Percentiles rank a stretch among this genome's conserved stretches.
Evolutionary conservation across 1,139 yeast genomes (phyloP).

Genomic region (Spathaspora sp.): DNA sequence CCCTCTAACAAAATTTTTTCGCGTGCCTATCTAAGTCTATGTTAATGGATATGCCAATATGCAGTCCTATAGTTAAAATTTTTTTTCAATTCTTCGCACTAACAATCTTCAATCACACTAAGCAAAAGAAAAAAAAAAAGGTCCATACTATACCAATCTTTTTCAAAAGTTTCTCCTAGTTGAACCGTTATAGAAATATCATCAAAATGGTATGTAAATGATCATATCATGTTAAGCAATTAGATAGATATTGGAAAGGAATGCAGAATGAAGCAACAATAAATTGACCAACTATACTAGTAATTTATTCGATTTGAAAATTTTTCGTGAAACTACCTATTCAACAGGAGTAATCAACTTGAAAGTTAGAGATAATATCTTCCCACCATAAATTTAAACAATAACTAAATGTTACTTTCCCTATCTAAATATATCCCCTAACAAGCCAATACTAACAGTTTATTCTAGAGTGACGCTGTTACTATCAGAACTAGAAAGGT

Average conservation of each 20-base stretch:
- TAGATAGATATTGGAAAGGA: neutral
- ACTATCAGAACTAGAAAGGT: constrained; percentile 99
- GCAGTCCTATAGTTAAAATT: constrained; percentile 3
- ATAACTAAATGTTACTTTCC: no score
- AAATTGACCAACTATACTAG: neutral
- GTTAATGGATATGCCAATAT: no score
- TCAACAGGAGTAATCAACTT: neutral
- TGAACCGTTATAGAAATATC: constrained; percentile 7
- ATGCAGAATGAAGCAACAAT: neutral
- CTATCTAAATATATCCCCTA: no score
- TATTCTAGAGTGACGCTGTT: constrained; percentile 87
- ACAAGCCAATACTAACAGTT: neutral
- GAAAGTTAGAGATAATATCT: no score
- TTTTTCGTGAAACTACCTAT: neutral
- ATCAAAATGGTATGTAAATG: constrained; percentile 8
- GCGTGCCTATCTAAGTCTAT: no score
- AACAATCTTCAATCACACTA: neutral
- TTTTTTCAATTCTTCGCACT: constrained; percentile 3
- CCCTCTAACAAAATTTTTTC: neutral
- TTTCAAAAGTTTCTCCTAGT: constrained; percentile 3
- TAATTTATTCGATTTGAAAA: neutral
- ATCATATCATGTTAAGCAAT: neutral
- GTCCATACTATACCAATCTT: constrained; percentile 2
- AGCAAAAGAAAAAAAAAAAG: constrained; percentile 3
- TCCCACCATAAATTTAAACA: no score